These are phyloP conservation scores for Fusarium caatingaense DNA, from an alignment of 2,329 filamentous ascomycete species.

Conservation along the genomic window DNA sequence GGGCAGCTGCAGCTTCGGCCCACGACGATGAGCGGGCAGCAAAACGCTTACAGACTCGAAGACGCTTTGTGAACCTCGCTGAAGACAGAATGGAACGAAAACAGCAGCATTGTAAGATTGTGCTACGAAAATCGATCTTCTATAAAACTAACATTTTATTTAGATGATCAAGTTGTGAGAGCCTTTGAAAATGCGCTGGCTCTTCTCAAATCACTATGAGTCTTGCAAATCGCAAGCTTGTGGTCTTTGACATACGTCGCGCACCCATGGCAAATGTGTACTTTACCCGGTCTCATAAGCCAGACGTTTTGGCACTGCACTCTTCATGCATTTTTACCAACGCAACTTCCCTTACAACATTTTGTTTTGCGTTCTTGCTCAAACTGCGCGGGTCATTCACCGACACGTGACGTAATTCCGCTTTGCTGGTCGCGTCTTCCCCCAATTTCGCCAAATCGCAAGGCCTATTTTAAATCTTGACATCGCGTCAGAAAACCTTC, in stretches of 20 bases:
- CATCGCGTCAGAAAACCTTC: conserved; percentile 16
- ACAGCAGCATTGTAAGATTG: conserved; percentile 79
- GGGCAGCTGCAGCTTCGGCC: conserved; percentile 77
- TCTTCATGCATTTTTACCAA: background rate
- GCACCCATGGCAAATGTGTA: background rate
- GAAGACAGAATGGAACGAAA: conserved; percentile 79
- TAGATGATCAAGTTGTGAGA: conserved; percentile 66
- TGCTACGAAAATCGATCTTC: background rate
- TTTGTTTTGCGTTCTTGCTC: background rate
- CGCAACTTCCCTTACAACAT: background rate
- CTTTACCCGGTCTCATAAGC: background rate
- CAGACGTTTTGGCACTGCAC: background rate
- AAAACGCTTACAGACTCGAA: conserved; percentile 84
- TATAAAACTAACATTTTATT: conserved; percentile 31
- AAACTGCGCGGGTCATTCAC: conserved; percentile 3
- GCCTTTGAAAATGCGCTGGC: conserved; percentile 72
- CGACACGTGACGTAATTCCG: conserved; percentile 41
- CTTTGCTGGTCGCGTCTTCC: conserved; percentile 22
- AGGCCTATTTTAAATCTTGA: conserved; percentile 8
- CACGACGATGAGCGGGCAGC: conserved; percentile 82
- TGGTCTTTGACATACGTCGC: background rate
- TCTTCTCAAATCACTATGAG: conserved; percentile 57
- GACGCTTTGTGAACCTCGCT: conserved; percentile 78
- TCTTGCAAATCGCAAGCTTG: background rate
- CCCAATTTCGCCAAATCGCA: conserved; percentile 28